phyloP scores from a whole-genome alignment of 2,329 filamentous ascomycete genomes.

The Calcarisporium arbuscula region DNA sequence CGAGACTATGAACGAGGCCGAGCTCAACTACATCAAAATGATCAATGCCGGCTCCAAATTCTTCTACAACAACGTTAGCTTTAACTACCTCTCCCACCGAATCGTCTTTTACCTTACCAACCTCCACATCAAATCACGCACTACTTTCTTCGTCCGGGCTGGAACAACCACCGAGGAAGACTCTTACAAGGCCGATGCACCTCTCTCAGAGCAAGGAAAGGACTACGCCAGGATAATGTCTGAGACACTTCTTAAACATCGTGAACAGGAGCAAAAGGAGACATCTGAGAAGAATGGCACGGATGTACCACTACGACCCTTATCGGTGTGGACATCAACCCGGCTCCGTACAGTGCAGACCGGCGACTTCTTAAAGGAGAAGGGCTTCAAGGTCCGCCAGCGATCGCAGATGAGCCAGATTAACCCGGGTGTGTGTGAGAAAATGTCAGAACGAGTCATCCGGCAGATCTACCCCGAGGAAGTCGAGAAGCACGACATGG shows the following conservation, averaged over 20 bases:
- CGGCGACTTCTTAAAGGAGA: slow-evolving; percentile 68
- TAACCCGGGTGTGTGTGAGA: slow-evolving; percentile 93
- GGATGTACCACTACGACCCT: slow-evolving; percentile 64
- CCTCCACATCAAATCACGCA: slow-evolving; percentile 89
- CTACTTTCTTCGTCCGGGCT: slow-evolving; percentile 87
- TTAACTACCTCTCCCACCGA: slow-evolving; percentile 91
- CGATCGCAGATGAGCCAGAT: slow-evolving; percentile 95
- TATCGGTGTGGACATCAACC: slow-evolving; percentile 94
- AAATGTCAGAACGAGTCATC: slow-evolving; percentile 79
- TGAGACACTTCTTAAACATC: slow-evolving; percentile 73
- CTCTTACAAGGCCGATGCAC: slow-evolving; percentile 85
- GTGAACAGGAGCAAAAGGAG: slow-evolving; percentile 70
- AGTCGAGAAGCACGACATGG: slow-evolving; percentile 83
- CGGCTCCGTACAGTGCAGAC: slow-evolving; percentile 87
- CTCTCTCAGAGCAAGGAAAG: slow-evolving; percentile 71
- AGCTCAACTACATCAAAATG: slow-evolving; percentile 98
- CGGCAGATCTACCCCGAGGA: slow-evolving; percentile 81
- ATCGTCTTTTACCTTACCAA: slow-evolving; percentile 99
- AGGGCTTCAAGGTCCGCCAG: slow-evolving; percentile 81
- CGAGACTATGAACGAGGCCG: slow-evolving; percentile 90
- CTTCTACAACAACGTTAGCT: slow-evolving; percentile 93
- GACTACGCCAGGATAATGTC: slow-evolving; percentile 83
- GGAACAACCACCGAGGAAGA: slow-evolving; percentile 84
- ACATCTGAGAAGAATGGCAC: slow-evolving; percentile 62
- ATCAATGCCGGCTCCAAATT: slow-evolving; percentile 93